These are phyloP conservation scores for Sugiyamaella neomexicana DNA, from an alignment of 1,139 yeast species.

Conservation along the genomic window DNA sequence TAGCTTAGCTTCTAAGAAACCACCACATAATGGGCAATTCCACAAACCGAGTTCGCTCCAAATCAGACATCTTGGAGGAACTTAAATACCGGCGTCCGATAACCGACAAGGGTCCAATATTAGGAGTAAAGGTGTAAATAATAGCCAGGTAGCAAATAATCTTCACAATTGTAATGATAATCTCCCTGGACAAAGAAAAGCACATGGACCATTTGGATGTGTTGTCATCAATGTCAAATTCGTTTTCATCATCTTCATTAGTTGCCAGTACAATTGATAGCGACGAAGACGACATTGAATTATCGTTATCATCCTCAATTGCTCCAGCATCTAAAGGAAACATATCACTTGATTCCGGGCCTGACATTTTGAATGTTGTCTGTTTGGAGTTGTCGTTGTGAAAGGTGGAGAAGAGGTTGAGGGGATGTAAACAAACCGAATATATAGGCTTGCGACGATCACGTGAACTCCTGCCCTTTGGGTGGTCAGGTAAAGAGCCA, in stretches of 20 bases:
- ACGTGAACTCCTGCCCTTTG: too few relatives aligned
- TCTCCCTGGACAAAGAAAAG: background rate
- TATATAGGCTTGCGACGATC: too few relatives aligned
- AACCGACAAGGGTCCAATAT: background rate
- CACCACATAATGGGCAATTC: background rate
- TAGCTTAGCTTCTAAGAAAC: too few relatives aligned
- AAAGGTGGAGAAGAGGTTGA: background rate
- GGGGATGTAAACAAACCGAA: background rate
- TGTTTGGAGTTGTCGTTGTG: background rate
- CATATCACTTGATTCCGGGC: background rate
- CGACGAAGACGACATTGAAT: background rate
- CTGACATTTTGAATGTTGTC: background rate
- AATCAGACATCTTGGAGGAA: background rate
- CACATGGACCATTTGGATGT: background rate
- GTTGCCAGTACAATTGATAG: background rate
- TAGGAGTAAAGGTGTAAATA: background rate
- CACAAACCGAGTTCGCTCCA: constrained; percentile 1
- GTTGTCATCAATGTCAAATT: background rate
- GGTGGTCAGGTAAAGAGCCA: too few relatives aligned
- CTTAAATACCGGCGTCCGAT: background rate
- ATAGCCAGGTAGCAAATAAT: background rate
- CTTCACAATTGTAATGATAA: background rate
- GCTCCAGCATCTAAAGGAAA: background rate
- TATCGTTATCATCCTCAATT: too few relatives aligned
- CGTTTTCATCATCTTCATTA: background rate